Conservation (phyloP, 1,284 basidiomycete genomes). For the Apiotrichum montevideense region DNA sequence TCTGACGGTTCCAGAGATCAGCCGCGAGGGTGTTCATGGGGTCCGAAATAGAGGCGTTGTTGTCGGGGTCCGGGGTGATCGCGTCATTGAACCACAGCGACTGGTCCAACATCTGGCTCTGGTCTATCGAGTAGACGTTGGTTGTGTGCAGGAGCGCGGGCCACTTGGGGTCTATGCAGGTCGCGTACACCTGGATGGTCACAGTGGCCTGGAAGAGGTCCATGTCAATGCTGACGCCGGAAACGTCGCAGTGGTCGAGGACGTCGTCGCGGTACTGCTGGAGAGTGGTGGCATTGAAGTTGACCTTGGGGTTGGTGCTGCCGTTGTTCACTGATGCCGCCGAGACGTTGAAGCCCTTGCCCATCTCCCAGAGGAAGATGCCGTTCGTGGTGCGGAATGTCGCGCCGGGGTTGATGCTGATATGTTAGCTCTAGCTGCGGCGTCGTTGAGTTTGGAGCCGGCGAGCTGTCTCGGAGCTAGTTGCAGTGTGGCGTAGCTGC, state of each 20-base stretch:
- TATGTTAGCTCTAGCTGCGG: not conserved
- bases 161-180: constrained; percentile 22
- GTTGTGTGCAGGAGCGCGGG: constrained; percentile 13
- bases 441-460: too few relatives aligned
- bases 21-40: constrained; percentile 12
- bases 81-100: constrained; percentile 12
- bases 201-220: constrained; percentile 14
- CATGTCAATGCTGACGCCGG: constrained; percentile 16
- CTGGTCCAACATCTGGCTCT: constrained; percentile 6
- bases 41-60: not conserved
- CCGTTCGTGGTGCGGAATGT: constrained; percentile 18
- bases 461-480: too few relatives aligned
- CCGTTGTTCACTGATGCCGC: not conserved
- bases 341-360: constrained; percentile 18
- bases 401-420: constrained; percentile 12
- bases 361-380: constrained; percentile 21
- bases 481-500: too few relatives aligned
- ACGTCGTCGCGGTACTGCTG: constrained; percentile 16
- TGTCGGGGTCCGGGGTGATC: constrained; percentile 8
- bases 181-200: constrained; percentile 15
- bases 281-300: constrained; percentile 14
- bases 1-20: constrained; percentile 17
- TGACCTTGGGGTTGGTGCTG: constrained; percentile 8
- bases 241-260: constrained; percentile 17
- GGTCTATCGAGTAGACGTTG: constrained; percentile 13